A percentile compares a stretch with the other conserved stretches of the same genome.
Conservation (phyloP, 2,329 filamentous ascomycete species). For the Ophiosphaerella narmari region DNA sequence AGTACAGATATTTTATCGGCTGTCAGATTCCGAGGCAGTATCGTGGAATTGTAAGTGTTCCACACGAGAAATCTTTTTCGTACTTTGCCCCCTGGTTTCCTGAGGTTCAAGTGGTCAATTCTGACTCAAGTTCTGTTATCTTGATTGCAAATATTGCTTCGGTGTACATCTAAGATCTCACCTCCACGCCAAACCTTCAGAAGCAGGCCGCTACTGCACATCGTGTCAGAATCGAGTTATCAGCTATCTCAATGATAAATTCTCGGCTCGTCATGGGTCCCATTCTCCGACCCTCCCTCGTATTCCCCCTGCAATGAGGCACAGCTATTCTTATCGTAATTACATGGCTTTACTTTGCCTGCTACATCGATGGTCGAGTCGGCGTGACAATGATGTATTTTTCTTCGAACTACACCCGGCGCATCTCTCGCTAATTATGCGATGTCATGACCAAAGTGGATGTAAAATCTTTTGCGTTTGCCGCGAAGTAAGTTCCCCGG, state of each 20-base stretch:
- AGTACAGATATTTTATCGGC: too few species aligned
- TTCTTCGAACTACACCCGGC: not conserved
- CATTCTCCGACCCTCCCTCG: constrained; percentile 5
- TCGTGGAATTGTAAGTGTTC: not conserved
- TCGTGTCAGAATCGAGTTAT: constrained; percentile 5
- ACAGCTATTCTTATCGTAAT: constrained; percentile 22
- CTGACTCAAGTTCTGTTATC: not conserved
- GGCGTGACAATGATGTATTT: constrained; percentile 10
- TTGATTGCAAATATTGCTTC: constrained; percentile 8
- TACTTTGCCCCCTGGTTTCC: too few species aligned
- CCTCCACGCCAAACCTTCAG: constrained; percentile 26
- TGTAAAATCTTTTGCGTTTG: constrained; percentile 4
- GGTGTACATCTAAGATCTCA: constrained; percentile 7
- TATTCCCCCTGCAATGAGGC: constrained; percentile 3
- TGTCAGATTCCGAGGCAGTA: not conserved
- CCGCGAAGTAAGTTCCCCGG: not conserved
- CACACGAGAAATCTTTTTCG: not conserved
- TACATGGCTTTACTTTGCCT: constrained; percentile 6
- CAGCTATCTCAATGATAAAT: constrained; percentile 5
- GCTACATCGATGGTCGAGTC: not conserved
- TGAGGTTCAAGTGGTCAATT: too few species aligned
- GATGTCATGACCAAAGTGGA: constrained; percentile 22
- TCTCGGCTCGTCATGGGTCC: constrained; percentile 10
- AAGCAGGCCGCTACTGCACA: constrained; percentile 27
- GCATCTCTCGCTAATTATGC: constrained; percentile 16